These are phyloP conservation scores for Xerocomellus dryophilus DNA, from an alignment of 768 basidiomycete genomes.

Conservation along the genomic window DNA sequence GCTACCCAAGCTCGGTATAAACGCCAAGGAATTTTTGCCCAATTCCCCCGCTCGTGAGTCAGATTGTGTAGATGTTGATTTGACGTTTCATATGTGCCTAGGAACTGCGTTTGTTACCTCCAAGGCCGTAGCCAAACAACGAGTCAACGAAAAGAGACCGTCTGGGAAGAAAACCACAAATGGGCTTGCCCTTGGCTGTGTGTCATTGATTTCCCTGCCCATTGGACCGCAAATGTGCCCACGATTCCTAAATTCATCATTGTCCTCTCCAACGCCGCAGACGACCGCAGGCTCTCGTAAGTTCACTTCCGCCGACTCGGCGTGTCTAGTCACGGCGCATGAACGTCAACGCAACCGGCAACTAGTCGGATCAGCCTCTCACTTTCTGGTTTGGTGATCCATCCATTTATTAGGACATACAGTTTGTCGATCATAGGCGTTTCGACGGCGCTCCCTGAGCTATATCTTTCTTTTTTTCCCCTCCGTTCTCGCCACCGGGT, in stretches of 20 bases:
- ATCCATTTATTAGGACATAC: conserved; percentile 14
- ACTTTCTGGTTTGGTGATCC: background rate
- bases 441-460: background rate
- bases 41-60: conserved; percentile 16
- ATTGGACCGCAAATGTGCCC: background rate
- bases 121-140: conserved; percentile 16
- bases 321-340: background rate
- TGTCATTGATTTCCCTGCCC: background rate
- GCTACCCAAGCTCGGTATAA: background rate
- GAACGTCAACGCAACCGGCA: conserved; percentile 1
- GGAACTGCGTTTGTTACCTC: conserved; percentile 11
- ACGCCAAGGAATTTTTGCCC: background rate
- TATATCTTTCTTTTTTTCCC: background rate
- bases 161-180: conserved; percentile 3
- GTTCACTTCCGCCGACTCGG: background rate
- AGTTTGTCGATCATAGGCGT: background rate
- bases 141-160: background rate
- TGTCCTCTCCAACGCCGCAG: background rate
- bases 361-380: conserved; percentile 4
- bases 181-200: background rate
- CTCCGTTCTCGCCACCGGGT: background rate
- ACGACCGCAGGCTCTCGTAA: background rate
- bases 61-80: conserved; percentile 7
- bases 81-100: background rate
- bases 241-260: background rate